Base-by-base conservation (phyloP, 495 filamentous ascomycete species). In the Penicillium daleae region DNA sequence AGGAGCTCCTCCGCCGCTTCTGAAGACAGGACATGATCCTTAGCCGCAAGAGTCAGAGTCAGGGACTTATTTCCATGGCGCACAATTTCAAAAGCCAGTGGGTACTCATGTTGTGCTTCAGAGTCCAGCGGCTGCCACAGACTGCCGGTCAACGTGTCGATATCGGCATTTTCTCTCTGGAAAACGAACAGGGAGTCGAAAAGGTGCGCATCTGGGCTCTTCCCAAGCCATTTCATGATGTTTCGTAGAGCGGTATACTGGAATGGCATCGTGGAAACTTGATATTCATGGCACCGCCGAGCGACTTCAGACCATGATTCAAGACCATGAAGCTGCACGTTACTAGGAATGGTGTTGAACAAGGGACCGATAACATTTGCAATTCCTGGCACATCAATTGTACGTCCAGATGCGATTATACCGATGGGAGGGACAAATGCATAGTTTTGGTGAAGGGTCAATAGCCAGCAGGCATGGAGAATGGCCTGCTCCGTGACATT, bases 281-380 rank as follows among this genome's bases (percentile, higher is more conserved):
- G 76, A 15, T 74, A 78, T 27, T 76, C 68, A 50, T 80, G 77
- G 37, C 78, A 76, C 46, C 59, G 32, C 24, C 55, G 61, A 39
- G 80, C 66, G 5, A 76, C 65, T 15, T 83, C 77, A 35, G 64
- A 64, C 59, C 79, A 78, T 3, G 68, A 67, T 6, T 60, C 52
- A 9, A 77, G 56, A n/a, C 60, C 68, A 33, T 24, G 64, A 8
- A 75, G 65, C 39, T 75, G 73, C 17, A 90, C 74, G 21, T 92
- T 83, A n/a, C 92, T 75, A 1, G 93, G 92, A 22, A 97, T 79
- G 0, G 93, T 97, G 62, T 94, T 96, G 76, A 97, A 95, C 69
- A 92, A 92, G 1, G 93, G 93, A 1, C 90, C 88, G 22, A 96
- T 84, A 9, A 97, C 85, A 6, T 86, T 79, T 13, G 91, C 84